phyloP scores from a whole-genome alignment of 495 filamentous ascomycete genomes.

The Penicillium diatomitis region DNA sequence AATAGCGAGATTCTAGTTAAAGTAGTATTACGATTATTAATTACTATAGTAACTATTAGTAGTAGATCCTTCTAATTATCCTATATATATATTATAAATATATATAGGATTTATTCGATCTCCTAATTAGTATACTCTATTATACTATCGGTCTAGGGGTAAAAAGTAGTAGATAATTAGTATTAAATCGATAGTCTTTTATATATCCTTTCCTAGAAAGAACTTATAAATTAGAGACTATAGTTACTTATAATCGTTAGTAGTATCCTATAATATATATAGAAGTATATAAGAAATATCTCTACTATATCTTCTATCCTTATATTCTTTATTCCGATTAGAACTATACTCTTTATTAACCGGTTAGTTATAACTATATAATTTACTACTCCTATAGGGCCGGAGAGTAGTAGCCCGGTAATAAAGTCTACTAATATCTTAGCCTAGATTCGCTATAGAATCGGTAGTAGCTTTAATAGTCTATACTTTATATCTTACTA shows the following conservation, averaged over 20 bases:
- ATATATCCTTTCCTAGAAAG: neutral
- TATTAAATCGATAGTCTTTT: neutral
- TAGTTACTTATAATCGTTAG: neutral
- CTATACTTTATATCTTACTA: neutral
- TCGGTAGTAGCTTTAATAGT: neutral
- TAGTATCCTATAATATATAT: neutral
- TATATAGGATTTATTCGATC: neutral
- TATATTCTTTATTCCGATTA: neutral
- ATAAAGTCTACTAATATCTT: neutral
- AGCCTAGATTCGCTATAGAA: neutral
- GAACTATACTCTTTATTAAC: neutral
- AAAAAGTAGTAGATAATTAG: conserved; percentile 1
- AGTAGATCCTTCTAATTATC: neutral
- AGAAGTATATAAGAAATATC: neutral
- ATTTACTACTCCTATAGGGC: neutral
- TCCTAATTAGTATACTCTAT: neutral
- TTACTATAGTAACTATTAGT: neutral
- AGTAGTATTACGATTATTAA: neutral
- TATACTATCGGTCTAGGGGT: neutral
- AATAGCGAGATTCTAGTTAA: neutral
- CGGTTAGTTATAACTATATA: neutral
- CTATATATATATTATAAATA: neutral
- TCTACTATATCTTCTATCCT: neutral
- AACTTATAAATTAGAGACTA: neutral
- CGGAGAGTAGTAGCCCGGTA: neutral